Evolutionary conservation across 2,329 filamentous ascomycete genomes (phyloP).

Genomic region (Cercospora citrullina): DNA sequence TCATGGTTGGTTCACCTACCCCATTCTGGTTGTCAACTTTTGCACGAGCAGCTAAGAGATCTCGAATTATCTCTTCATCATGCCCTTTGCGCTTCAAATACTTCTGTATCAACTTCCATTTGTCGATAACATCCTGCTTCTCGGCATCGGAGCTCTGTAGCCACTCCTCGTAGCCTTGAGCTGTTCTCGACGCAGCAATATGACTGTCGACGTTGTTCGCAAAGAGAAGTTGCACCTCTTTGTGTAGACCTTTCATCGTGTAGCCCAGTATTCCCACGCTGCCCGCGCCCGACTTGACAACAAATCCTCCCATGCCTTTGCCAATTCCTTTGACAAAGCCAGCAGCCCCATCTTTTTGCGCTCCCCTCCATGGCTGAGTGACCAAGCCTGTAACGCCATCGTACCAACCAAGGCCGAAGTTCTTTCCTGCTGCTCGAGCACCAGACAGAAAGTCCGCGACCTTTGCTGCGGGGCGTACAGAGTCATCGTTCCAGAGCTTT

Average conservation of each 20-base stretch:
- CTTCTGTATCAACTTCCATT: slow-evolving; percentile 63
- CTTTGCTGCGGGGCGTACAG: slow-evolving; percentile 73
- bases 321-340: slow-evolving; percentile 76
- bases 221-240: slow-evolving; percentile 68
- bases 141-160: slow-evolving; percentile 57
- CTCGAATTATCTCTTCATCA: slow-evolving; percentile 54
- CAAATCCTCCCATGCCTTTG: slow-evolving; percentile 73
- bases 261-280: slow-evolving; percentile 62
- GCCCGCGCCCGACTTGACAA: slow-evolving; percentile 72
- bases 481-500: slow-evolving; percentile 79
- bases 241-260: slow-evolving; percentile 74
- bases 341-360: slow-evolving; percentile 59
- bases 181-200: slow-evolving; percentile 72
- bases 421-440: slow-evolving; percentile 66
- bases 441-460: slow-evolving; percentile 77
- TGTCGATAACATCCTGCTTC: slow-evolving; percentile 61
- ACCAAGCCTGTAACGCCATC: slow-evolving; percentile 75
- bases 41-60: slow-evolving; percentile 42
- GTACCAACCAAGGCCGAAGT: slow-evolving; percentile 71
- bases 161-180: slow-evolving; percentile 71
- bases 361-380: slow-evolving; percentile 69
- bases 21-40: slow-evolving; percentile 26
- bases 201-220: slow-evolving; percentile 73
- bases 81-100: slow-evolving; percentile 60
- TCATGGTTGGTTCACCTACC: slow-evolving; percentile 16